These are phyloP conservation scores for Aplosporella prunicola DNA, from an alignment of 2,329 filamentous ascomycete genomes.

Conservation along the genomic window DNA sequence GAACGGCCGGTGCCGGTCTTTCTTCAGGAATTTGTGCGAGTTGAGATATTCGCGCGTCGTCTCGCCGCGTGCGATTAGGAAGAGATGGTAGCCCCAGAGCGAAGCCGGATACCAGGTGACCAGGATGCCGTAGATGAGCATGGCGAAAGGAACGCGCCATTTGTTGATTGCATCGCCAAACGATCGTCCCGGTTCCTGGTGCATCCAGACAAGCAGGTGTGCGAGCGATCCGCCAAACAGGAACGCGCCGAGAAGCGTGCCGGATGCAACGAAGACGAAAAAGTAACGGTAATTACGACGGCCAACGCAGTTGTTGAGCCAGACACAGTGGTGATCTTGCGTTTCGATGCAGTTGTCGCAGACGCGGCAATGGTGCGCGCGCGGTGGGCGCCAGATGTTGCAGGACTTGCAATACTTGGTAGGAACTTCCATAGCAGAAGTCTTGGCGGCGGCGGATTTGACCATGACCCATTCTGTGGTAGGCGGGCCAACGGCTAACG, in stretches of 20 bases:
- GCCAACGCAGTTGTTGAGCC: constrained; percentile 97
- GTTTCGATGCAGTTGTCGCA: constrained; percentile 98
- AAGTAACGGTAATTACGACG: constrained; percentile 97
- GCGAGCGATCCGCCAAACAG: constrained; percentile 69
- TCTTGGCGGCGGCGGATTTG: constrained; percentile 62
- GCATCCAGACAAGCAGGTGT: constrained; percentile 66
- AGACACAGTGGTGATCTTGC: constrained; percentile 96
- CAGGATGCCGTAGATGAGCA: constrained; percentile 74
- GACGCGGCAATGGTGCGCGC: constrained; percentile 89
- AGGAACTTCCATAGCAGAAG: constrained; percentile 92
- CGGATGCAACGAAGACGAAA: constrained; percentile 77
- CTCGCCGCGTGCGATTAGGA: constrained; percentile 82
- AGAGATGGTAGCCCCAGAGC: constrained; percentile 80
- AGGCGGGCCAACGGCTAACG: constrained; percentile 68
- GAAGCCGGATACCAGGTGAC: constrained; percentile 71
- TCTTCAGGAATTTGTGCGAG: constrained; percentile 87
- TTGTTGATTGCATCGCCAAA: constrained; percentile 60
- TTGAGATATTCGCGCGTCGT: constrained; percentile 95
- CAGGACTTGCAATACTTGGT: constrained; percentile 98
- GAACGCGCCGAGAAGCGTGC: constrained; percentile 67
- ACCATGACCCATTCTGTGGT: constrained; percentile 93
- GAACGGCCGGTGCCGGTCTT: constrained; percentile 84
- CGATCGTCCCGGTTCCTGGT: constrained; percentile 48
- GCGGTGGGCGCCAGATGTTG: constrained; percentile 92
- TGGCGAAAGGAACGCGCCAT: constrained; percentile 74